These are phyloP conservation scores for Solanum tarijense DNA, from an alignment of 257 asterid species.

Conservation along the genomic window DNA sequence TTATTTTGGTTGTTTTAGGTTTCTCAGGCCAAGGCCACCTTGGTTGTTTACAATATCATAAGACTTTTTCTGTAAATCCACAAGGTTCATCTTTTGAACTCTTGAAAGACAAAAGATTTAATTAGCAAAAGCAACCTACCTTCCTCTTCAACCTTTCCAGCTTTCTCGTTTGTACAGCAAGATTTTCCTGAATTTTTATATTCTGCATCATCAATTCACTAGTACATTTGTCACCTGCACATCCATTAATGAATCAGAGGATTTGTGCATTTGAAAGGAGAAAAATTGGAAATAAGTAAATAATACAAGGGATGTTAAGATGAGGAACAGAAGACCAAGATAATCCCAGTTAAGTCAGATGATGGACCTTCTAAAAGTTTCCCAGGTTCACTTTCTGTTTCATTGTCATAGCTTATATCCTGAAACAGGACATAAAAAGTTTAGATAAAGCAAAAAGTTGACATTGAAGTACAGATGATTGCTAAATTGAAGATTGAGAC, in stretches of 20 bases:
- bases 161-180: slow-evolving; percentile 52
- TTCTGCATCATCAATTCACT: slow-evolving; percentile 50
- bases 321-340: background rate
- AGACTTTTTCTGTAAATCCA: background rate
- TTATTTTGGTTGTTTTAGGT: background rate
- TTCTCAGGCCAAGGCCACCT: background rate
- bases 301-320: background rate
- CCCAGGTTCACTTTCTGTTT: slow-evolving; percentile 26
- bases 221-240: slow-evolving; percentile 37
- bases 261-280: slow-evolving; percentile 2
- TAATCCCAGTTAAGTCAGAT: background rate
- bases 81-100: background rate
- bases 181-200: slow-evolving; percentile 39
- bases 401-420: slow-evolving; percentile 43
- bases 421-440: slow-evolving; percentile 22
- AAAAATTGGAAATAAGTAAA: background rate
- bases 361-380: slow-evolving; percentile 41
- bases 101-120: background rate
- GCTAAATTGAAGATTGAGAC: slow-evolving; percentile 28
- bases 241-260: slow-evolving; percentile 1
- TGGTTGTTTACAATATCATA: background rate
- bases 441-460: background rate
- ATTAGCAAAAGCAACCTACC: slow-evolving; percentile 25
- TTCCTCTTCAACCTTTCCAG: slow-evolving; percentile 59
- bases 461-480: slow-evolving; percentile 6